A percentile compares a stretch with the other conserved stretches of the same genome.
Conservation (phyloP, 2,329 filamentous ascomycete species). For the Paraconiothyrium sp. region DNA sequence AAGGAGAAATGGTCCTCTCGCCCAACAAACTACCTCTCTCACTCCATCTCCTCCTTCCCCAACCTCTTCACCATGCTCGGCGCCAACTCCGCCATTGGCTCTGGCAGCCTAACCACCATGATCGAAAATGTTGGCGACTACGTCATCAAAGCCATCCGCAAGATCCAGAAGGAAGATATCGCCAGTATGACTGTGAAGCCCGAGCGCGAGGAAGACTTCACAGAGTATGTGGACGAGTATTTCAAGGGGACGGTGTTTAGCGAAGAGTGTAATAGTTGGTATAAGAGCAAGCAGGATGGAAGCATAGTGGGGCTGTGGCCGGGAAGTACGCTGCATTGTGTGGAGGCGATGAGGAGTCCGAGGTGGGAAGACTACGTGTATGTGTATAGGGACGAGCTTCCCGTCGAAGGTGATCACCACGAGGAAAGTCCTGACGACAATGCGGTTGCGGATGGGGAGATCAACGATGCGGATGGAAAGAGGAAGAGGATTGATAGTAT, state of each 20-base stretch:
- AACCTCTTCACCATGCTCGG: constrained; percentile 56
- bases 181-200: constrained; percentile 45
- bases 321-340: constrained; percentile 42
- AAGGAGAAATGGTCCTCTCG: constrained; percentile 47
- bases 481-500: constrained; percentile 16
- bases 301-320: constrained; percentile 48
- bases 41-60: constrained; percentile 44
- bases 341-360: constrained; percentile 45
- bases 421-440: not conserved
- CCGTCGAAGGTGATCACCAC: constrained; percentile 1
- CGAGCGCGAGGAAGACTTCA: constrained; percentile 42
- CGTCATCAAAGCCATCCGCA: constrained; percentile 51
- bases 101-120: constrained; percentile 53
- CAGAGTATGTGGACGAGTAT: constrained; percentile 43
- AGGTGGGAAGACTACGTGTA: constrained; percentile 50
- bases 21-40: constrained; percentile 42
- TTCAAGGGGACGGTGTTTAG: constrained; percentile 45
- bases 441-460: not conserved
- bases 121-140: constrained; percentile 53
- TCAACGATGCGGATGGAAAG: constrained; percentile 12
- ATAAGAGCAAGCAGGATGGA: constrained; percentile 39
- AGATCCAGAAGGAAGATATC: constrained; percentile 56
- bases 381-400: constrained; percentile 33
- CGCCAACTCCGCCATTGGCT: constrained; percentile 53
- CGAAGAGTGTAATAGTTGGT: constrained; percentile 49